phyloP scores from a whole-genome alignment of 2,329 filamentous ascomycete genomes.

The Ascochyta viciae-villosae region DNA sequence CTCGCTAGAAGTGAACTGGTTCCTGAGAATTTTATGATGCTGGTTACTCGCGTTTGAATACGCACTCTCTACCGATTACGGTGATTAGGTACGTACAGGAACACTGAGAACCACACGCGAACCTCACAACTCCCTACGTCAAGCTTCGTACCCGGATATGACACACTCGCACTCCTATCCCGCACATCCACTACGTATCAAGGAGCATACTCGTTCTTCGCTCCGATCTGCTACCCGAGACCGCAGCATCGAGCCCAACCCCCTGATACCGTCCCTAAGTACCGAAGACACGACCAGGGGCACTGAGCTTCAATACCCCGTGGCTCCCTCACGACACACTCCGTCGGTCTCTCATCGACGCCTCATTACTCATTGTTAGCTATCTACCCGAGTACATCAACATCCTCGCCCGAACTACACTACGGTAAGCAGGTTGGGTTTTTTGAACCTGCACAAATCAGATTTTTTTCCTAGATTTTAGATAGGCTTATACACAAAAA shows the following conservation, averaged over 20 bases:
- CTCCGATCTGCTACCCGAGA: constrained; percentile 52
- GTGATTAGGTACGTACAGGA: constrained; percentile 30
- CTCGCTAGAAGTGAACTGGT: constrained; percentile 47
- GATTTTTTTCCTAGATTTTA: too few relatives aligned
- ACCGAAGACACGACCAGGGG: background rate
- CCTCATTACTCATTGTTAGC: constrained; percentile 57
- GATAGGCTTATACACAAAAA: too few relatives aligned
- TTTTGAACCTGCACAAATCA: too few relatives aligned
- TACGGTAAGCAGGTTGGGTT: too few relatives aligned
- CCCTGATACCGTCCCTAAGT: constrained; percentile 24
- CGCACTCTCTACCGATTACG: too few relatives aligned
- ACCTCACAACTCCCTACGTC: constrained; percentile 46
- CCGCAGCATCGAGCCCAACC: constrained; percentile 52
- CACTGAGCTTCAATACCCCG: constrained; percentile 27
- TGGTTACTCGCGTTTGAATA: constrained; percentile 50
- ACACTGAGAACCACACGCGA: constrained; percentile 55
- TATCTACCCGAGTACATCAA: constrained; percentile 63
- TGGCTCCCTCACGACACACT: constrained; percentile 57
- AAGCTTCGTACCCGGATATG: constrained; percentile 51
- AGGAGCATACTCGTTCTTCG: constrained; percentile 52
- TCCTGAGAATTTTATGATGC: constrained; percentile 51
- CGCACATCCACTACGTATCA: constrained; percentile 30
- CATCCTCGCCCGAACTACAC: constrained; percentile 54
- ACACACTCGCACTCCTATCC: constrained; percentile 32
- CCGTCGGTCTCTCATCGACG: constrained; percentile 55